phyloP scores from a whole-genome alignment of 805 yeast species.

The Clavispora asparagi region DNA sequence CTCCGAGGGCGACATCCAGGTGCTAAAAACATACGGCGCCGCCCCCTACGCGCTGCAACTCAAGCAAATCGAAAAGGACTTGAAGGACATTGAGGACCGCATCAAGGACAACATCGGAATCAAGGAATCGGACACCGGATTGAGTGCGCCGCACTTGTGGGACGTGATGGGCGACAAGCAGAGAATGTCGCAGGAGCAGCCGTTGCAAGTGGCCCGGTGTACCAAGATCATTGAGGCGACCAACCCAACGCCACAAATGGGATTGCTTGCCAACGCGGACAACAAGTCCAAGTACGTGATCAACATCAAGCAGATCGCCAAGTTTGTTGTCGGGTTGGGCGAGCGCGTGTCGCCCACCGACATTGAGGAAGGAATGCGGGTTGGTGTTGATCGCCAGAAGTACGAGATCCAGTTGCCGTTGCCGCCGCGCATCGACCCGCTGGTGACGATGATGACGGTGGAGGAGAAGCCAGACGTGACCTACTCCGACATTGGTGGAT shows the following conservation, averaged over 20 bases:
- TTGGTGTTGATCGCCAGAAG: slow-evolving; percentile 96
- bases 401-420: slow-evolving; percentile 95
- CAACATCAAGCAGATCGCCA: slow-evolving; percentile 96
- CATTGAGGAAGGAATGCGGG: slow-evolving; percentile 99
- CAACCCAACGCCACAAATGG: slow-evolving; percentile 28
- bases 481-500: slow-evolving; percentile 96
- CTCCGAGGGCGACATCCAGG: slow-evolving; percentile 96
- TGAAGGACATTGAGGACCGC: slow-evolving; percentile 74
- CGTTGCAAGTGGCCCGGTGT: slow-evolving; percentile 97
- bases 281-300: slow-evolving; percentile 90
- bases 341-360: slow-evolving; percentile 98
- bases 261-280: slow-evolving; percentile 53
- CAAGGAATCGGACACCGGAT: slow-evolving; percentile 96
- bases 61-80: slow-evolving; percentile 80
- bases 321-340: slow-evolving; percentile 93
- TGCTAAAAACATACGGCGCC: slow-evolving; percentile 92
- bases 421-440: slow-evolving; percentile 97
- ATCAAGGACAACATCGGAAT: slow-evolving; percentile 94
- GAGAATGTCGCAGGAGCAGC: slow-evolving; percentile 89
- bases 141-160: slow-evolving; percentile 96
- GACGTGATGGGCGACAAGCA: slow-evolving; percentile 95
- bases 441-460: slow-evolving; percentile 99
- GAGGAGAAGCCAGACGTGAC: slow-evolving; percentile 99
- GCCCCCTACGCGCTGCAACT: slow-evolving; percentile 88
- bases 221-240: slow-evolving; percentile 85